Percentiles rank a stretch among this genome's conserved stretches.
These are phyloP conservation scores for Gentiana dahurica DNA, from an alignment of 257 asterid genomes.

Conservation along the genomic window DNA sequence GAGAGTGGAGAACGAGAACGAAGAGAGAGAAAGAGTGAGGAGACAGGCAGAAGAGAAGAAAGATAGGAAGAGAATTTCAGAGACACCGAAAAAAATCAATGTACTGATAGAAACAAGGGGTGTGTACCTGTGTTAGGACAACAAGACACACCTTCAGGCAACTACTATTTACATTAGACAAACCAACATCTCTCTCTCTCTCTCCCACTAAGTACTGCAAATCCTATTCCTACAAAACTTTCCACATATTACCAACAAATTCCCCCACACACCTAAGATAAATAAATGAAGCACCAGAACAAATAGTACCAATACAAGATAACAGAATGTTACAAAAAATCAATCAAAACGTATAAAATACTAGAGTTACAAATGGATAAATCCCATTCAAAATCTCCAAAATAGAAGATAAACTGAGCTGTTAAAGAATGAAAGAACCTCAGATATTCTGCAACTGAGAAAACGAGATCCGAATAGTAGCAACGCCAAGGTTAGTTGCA, in stretches of 20 bases:
- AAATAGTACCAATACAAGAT: constrained; percentile 5
- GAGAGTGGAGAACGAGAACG: background rate
- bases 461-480: constrained; percentile 81
- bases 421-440: constrained; percentile 8
- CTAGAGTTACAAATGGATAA: constrained; percentile 8
- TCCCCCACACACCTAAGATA: background rate
- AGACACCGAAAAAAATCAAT: background rate
- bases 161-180: constrained; percentile 9
- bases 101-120: background rate
- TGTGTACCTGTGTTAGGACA: background rate
- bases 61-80: constrained; percentile 1
- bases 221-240: constrained; percentile 15
- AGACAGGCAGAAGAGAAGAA: background rate
- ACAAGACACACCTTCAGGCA: background rate
- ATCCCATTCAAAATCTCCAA: no score
- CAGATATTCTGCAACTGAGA: constrained; percentile 92
- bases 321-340: background rate
- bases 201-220: constrained; percentile 3
- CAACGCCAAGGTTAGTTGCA: constrained; percentile 79
- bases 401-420: no score
- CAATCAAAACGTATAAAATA: background rate
- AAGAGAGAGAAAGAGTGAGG: constrained; percentile 6
- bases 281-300: constrained; percentile 1
- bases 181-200: constrained; percentile 4
- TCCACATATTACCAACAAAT: background rate